A percentile compares a stretch with the other conserved stretches of the same genome.
phyloP scores from a whole-genome alignment of 208 protist genomes.

The Naegleria gruberi region DNA sequence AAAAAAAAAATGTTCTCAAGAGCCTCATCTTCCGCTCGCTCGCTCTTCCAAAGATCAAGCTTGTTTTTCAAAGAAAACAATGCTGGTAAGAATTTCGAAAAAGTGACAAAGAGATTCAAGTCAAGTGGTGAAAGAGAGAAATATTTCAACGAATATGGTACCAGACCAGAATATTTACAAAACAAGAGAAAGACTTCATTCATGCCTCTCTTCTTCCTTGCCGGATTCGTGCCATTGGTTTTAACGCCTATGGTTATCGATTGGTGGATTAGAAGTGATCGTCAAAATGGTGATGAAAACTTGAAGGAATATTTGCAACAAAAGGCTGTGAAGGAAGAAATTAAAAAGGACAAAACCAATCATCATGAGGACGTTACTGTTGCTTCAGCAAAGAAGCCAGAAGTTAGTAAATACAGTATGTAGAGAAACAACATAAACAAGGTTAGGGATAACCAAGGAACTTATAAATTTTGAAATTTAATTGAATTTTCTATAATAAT shows the following conservation, averaged over 20 bases:
- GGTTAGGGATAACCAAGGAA: neutral
- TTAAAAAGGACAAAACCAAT: neutral
- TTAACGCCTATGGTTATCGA: neutral
- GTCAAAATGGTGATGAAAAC: neutral
- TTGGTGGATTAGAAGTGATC: neutral
- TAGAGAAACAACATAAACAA: neutral
- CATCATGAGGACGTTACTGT: neutral
- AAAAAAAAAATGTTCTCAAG: neutral
- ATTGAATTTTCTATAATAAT: neutral
- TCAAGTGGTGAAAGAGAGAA: neutral
- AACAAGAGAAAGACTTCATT: neutral
- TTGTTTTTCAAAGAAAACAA: neutral
- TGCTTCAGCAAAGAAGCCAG: neutral
- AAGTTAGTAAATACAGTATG: neutral
- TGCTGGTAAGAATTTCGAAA: neutral
- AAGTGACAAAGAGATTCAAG: neutral
- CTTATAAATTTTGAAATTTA: neutral
- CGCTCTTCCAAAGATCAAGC: neutral
- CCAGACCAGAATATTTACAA: slow-evolving; percentile 3
- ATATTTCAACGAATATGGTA: neutral
- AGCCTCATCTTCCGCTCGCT: neutral
- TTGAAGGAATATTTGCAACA: neutral
- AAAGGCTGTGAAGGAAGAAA: neutral
- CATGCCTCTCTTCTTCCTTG: neutral
- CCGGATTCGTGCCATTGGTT: neutral